Evolutionary conservation across 805 yeast genomes (phyloP), one percentile per base, ranked within the genome.

Genomic region (Candida methanosorbosa): DNA sequence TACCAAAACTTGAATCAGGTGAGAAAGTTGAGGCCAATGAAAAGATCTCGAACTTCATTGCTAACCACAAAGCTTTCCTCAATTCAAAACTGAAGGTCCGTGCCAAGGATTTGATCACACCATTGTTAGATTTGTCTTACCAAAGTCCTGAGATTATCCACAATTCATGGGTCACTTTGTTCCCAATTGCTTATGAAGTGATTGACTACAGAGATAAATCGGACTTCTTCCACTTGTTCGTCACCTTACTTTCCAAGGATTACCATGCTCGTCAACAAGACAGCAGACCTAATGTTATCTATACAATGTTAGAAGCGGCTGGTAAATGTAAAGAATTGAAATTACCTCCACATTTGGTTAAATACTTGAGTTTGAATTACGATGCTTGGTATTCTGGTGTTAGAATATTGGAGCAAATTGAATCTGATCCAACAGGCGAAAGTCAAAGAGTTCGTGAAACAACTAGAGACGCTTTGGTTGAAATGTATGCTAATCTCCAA

Each of bases 331-430:
- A 78, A 9, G 75, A 68, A 9, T 54, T 86, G 9, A 94, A 83
- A 42, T 60, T 94, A 15, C 98, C 99, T 3, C 97, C 99, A 2
- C 95, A 90, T 56, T 68, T 94, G 28, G 78, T 88, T 24, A 92
- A 88, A 53, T 87, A 86, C 45, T 62, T 92, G 23, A 96, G 95
- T 5, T 68, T 78, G 36, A 81, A 88, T 38, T 92, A 81, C 55
- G 79, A 85, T 53, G 81, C 94, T 1, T 90, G 97, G 96, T 81
- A 86, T 46, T 81, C 85, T 33, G 83, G 95, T 7, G 75, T 94
- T 28, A 75, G 81, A 35, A 72, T 86, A n/a, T 59, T 92, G 38
- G 98, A 92, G 48, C 74, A 76, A 19, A 75, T 84, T 27, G 77
- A 70, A 32, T 32, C 42, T 2, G 40, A 48, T 36, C 54, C 57